Conservation (phyloP, 768 basidiomycete species). For the Leccinum truebloodii region DNA sequence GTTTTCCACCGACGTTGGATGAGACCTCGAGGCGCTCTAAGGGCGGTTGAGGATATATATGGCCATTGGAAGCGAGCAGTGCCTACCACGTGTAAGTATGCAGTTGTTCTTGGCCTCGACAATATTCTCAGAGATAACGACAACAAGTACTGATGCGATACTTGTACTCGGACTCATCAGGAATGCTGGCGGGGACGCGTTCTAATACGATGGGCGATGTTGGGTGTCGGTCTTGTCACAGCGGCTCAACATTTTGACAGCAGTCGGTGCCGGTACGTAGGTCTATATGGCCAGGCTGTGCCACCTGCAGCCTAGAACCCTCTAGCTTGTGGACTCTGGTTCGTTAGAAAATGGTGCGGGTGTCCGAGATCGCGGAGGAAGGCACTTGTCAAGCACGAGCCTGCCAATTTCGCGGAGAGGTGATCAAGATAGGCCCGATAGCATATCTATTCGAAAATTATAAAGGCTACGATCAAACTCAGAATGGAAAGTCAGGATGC, state of each 20-base stretch:
- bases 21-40: slow-evolving; percentile 16
- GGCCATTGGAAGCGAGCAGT: neutral
- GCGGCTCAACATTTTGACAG: too few species aligned
- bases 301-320: neutral
- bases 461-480: neutral
- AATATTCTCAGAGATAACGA: neutral
- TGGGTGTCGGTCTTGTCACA: too few species aligned
- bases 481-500: slow-evolving; percentile 11
- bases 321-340: neutral
- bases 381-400: too few species aligned
- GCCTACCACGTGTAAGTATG: too few species aligned
- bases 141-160: too few species aligned
- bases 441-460: neutral
- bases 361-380: slow-evolving; percentile 6
- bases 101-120: neutral
- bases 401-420: neutral
- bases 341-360: neutral
- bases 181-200: too few species aligned
- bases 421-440: slow-evolving; percentile 4
- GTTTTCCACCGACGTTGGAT: slow-evolving; percentile 12
- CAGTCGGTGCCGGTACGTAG: too few species aligned
- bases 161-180: too few species aligned
- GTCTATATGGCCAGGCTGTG: neutral
- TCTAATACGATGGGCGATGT: too few species aligned
- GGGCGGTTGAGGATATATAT: slow-evolving; percentile 12